These are phyloP conservation scores for Aspergillus arachidicola DNA, from an alignment of 2,329 filamentous ascomycete species.

Conservation along the genomic window DNA sequence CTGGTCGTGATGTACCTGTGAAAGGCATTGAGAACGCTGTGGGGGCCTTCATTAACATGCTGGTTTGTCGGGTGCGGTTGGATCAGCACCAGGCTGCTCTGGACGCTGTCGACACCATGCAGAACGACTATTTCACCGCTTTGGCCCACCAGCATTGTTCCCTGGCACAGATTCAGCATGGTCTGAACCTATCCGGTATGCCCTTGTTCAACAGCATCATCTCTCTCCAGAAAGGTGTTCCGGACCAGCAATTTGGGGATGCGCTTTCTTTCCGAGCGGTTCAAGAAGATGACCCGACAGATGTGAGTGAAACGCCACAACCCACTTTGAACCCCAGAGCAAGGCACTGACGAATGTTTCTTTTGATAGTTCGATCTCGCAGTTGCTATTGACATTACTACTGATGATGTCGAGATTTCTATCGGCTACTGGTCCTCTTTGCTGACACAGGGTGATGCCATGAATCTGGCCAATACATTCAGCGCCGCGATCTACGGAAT, in stretches of 20 bases:
- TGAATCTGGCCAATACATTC: not conserved
- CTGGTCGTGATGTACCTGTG: constrained; percentile 41
- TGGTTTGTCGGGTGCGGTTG: constrained; percentile 7
- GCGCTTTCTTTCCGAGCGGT: not conserved
- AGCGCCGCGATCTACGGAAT: not conserved
- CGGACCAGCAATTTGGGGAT: not conserved
- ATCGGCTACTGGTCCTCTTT: not conserved
- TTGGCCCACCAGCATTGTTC: not conserved
- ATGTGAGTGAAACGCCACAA: not conserved
- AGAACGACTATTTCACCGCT: not conserved
- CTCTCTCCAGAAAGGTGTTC: constrained; percentile 3
- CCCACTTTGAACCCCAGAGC: not conserved
- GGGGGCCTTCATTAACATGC: constrained; percentile 25
- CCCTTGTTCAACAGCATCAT: constrained; percentile 3
- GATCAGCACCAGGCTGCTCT: not conserved
- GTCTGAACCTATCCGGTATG: not conserved
- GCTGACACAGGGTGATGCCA: not conserved
- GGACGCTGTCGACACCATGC: not conserved
- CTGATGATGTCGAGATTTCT: not conserved
- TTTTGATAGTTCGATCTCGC: not conserved
- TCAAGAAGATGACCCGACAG: constrained; percentile 2
- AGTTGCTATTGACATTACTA: not conserved
- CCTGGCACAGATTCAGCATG: not conserved
- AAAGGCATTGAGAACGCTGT: constrained; percentile 38
- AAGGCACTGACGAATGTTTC: not conserved